Conservation (phyloP, 345 rosid genomes). For the Zanthoxylum bungeanum region DNA sequence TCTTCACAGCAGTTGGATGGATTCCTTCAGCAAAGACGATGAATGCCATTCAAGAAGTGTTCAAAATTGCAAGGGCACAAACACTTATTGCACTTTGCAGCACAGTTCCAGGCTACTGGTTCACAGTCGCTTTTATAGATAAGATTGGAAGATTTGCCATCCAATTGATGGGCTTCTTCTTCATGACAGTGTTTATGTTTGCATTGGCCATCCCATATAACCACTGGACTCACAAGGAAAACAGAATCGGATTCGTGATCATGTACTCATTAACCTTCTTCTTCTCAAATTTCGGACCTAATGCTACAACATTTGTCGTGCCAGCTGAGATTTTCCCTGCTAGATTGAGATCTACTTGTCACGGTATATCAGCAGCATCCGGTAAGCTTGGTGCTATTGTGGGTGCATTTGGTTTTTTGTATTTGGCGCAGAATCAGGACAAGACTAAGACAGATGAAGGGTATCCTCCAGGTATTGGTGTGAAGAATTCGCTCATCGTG, state of each 20-base stretch:
- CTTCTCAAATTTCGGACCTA: slow-evolving; percentile 89
- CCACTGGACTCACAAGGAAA: slow-evolving; percentile 74
- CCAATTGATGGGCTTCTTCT: slow-evolving; percentile 85
- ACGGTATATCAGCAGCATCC: slow-evolving; percentile 81
- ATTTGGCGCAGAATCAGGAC: slow-evolving; percentile 67
- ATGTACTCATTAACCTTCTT: slow-evolving; percentile 79
- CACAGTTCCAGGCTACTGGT: slow-evolving; percentile 89
- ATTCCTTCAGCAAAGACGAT: slow-evolving; percentile 69
- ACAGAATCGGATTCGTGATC: slow-evolving; percentile 66
- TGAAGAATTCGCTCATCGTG: slow-evolving; percentile 63
- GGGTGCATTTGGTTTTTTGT: slow-evolving; percentile 86
- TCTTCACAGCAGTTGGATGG: slow-evolving; percentile 85
- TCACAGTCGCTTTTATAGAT: slow-evolving; percentile 68
- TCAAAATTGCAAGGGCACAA: slow-evolving; percentile 73
- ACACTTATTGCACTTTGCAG: slow-evolving; percentile 78
- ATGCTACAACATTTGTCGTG: slow-evolving; percentile 80
- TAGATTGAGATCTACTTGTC: slow-evolving; percentile 84
- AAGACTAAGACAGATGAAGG: slow-evolving; percentile 79
- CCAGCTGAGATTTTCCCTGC: slow-evolving; percentile 94
- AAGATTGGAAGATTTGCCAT: slow-evolving; percentile 68
- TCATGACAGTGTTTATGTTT: slow-evolving; percentile 92
- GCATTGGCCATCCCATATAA: slow-evolving; percentile 81
- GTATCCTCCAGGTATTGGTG: slow-evolving; percentile 85
- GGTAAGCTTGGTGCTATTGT: slow-evolving; percentile 88
- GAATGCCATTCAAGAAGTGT: slow-evolving; percentile 81